Evolutionary conservation across 495 filamentous ascomycete genomes (phyloP).

Genomic region (Xylaria venustula): DNA sequence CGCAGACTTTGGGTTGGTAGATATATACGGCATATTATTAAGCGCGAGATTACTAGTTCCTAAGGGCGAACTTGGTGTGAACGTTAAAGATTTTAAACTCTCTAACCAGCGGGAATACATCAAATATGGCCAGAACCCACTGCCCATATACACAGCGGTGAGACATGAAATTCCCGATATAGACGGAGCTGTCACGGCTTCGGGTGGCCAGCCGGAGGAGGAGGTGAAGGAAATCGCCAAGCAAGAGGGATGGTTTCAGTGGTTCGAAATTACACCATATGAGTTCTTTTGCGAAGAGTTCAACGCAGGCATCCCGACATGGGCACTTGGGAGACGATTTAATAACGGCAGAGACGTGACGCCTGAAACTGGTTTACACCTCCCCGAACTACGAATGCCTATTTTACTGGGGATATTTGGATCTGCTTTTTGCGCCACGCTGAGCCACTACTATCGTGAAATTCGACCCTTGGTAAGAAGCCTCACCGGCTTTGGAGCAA

Average conservation of each 20-base stretch:
- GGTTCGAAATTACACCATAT: constrained; percentile 96
- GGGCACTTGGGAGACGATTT: constrained; percentile 86
- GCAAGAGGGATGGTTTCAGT: constrained; percentile 89
- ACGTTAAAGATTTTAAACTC: constrained; percentile 78
- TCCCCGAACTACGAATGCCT: constrained; percentile 80
- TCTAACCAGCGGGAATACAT: constrained; percentile 77
- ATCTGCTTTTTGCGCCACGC: constrained; percentile 90
- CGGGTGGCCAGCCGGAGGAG: constrained; percentile 42
- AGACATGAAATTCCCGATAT: constrained; percentile 89
- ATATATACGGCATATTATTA: constrained; percentile 84
- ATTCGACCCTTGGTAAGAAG: constrained; percentile 74
- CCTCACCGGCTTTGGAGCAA: constrained; percentile 67
- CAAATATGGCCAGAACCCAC: constrained; percentile 70
- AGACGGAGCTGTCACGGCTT: constrained; percentile 40
- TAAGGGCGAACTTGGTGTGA: constrained; percentile 73
- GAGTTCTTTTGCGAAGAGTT: constrained; percentile 95
- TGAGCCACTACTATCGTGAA: constrained; percentile 95
- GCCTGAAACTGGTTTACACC: constrained; percentile 50
- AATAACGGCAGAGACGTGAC: constrained; percentile 65
- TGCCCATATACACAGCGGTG: constrained; percentile 94
- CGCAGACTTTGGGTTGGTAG: constrained; percentile 85
- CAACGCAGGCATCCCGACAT: constrained; percentile 85
- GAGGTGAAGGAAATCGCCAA: constrained; percentile 62
- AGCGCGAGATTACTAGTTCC: constrained; percentile 83
- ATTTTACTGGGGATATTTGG: constrained; percentile 90